Percentiles rank a stretch among this genome's conserved stretches.
Evolutionary conservation across 805 yeast genomes (phyloP).

Genomic region (Candida anglica): DNA sequence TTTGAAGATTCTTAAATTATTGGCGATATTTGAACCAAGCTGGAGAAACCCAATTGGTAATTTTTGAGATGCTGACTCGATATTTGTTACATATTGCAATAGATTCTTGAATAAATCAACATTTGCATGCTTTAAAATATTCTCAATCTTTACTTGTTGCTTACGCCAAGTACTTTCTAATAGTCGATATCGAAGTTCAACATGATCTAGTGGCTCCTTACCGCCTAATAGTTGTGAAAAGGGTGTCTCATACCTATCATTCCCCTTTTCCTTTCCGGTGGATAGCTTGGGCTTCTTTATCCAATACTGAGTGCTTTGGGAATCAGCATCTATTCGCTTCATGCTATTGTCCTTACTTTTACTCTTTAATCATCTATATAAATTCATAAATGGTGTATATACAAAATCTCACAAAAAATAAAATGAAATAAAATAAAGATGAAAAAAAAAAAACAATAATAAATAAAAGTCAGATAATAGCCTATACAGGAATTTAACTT

Average conservation of each 20-base stretch:
- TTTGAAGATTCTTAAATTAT: slow-evolving; percentile 33
- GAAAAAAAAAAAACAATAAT: background rate
- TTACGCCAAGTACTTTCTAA: slow-evolving; percentile 23
- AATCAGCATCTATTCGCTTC: slow-evolving; percentile 11
- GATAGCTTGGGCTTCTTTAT: slow-evolving; percentile 2
- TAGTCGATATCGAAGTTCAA: slow-evolving; percentile 16
- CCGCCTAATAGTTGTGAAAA: slow-evolving; percentile 20
- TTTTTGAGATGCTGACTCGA: slow-evolving; percentile 10
- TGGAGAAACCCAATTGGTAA: slow-evolving; percentile 31
- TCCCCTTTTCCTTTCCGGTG: background rate
- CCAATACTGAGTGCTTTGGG: slow-evolving; percentile 34
- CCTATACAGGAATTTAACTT: too few relatives aligned
- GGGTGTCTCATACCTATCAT: too few relatives aligned
- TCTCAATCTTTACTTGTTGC: slow-evolving; percentile 23
- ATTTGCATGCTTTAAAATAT: slow-evolving; percentile 29
- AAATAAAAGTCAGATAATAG: background rate
- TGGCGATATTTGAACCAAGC: slow-evolving; percentile 37
- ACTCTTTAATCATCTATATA: too few relatives aligned
- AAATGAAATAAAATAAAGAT: background rate
- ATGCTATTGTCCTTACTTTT: too few relatives aligned
- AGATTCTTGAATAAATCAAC: slow-evolving; percentile 24
- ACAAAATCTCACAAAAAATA: background rate
- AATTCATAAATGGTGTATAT: too few relatives aligned
- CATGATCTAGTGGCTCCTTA: slow-evolving; percentile 18
- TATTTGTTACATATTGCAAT: slow-evolving; percentile 15